Evolutionary conservation across 345 rosid species (phyloP).

Genomic region (Chamaenerion angustifolium): DNA sequence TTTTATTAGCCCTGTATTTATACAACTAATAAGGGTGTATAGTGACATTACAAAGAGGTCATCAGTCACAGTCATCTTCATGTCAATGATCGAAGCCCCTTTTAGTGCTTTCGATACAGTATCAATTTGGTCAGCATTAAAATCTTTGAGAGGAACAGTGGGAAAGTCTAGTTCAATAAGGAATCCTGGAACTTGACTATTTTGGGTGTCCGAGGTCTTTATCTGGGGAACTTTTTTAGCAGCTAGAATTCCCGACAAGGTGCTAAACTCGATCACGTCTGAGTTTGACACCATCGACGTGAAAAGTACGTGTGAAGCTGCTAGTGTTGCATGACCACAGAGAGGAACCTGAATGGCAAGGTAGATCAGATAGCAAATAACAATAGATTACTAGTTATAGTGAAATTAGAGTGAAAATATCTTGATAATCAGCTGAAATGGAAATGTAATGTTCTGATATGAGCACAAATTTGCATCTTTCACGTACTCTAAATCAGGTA

Average conservation of each 20-base stretch:
- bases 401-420: no score
- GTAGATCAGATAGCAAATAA: not conserved
- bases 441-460: no score
- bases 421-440: no score
- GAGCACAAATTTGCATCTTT: constrained; percentile 1
- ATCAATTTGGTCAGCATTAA: constrained; percentile 15
- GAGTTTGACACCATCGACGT: constrained; percentile 35
- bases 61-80: constrained; percentile 26
- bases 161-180: constrained; percentile 53
- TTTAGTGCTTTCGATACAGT: constrained; percentile 35
- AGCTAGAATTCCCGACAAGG: constrained; percentile 48
- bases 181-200: constrained; percentile 20
- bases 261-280: constrained; percentile 45
- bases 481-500: not conserved
- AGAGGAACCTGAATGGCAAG: constrained; percentile 37
- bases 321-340: constrained; percentile 84
- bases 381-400: no score
- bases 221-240: constrained; percentile 37
- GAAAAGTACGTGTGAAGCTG: constrained; percentile 62
- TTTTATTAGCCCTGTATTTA: not conserved
- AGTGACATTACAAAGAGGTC: constrained; percentile 35
- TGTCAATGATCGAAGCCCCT: constrained; percentile 35
- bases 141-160: constrained; percentile 17
- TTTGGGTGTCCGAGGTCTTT: constrained; percentile 10
- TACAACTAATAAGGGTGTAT: not conserved